phyloP scores from a whole-genome alignment of 1,139 yeast species.

The Lodderomyces metapsilosis region DNA sequence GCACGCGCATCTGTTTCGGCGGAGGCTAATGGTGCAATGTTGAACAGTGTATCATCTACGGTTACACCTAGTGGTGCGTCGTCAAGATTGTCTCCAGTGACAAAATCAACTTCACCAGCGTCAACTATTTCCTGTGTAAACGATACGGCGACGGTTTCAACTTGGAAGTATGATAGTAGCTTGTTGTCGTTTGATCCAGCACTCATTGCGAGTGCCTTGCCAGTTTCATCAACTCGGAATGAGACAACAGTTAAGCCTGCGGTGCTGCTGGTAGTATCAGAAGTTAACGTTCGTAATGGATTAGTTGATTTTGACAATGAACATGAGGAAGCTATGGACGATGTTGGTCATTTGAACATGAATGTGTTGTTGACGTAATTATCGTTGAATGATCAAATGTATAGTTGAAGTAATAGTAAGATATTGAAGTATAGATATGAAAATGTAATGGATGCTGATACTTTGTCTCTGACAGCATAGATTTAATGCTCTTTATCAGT shows the following conservation, averaged over 20 bases:
- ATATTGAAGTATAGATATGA: no score
- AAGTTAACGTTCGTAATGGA: no score
- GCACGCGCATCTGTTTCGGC: no score
- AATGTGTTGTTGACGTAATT: conserved; percentile 6
- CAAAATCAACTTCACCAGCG: background rate
- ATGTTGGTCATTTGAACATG: conserved; percentile 11
- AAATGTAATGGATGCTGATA: no score
- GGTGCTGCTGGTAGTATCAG: no score
- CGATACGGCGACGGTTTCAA: background rate
- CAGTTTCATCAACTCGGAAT: background rate
- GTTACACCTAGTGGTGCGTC: background rate
- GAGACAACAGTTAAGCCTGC: no score
- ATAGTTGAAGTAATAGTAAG: no score
- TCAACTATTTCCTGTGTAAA: no score
- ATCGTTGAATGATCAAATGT: no score
- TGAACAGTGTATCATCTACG: background rate
- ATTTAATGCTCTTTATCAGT: no score
- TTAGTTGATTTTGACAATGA: conserved; percentile 4
- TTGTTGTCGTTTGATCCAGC: background rate
- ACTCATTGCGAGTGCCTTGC: background rate
- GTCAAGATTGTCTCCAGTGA: background rate
- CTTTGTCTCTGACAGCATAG: no score
- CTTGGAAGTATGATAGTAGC: background rate
- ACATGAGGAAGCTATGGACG: conserved; percentile 12
- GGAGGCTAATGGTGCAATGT: no score